Evolutionary conservation across 1,139 yeast genomes (phyloP), one percentile per base, ranked within the genome.

Genomic region (Geotrichum klebahnii): DNA sequence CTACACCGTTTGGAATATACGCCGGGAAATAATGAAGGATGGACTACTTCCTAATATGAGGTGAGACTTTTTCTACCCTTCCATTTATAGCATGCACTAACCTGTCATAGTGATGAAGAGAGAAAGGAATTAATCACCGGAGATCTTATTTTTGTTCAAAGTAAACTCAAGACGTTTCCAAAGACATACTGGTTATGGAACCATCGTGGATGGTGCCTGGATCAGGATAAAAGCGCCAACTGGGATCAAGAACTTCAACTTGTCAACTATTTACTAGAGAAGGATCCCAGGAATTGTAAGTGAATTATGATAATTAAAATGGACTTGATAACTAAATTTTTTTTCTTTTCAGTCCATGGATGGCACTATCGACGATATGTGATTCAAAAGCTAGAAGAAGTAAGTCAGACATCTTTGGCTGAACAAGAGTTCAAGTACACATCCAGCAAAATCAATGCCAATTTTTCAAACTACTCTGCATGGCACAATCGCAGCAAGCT

Each of bases 131-230:
- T 76, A 23, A 72, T 90, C 56, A 72, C 72, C 5, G 67, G 71
- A 2, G 98, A 92, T 59, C 71, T 92, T 46, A 61, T 69, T 33
- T 79, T 87, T 61, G 74, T 82, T 0, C 73, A 84, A 71, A 67
- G 68, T 0, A 76, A 81, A 57, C 69, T 92, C 60, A 78, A 78
- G 53, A 67, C 75, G 52, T 82, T 69, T 57, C 98, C 99, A 1
- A 92, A 92, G 65, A 86, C 90, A 34, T 92, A 92, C 65, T 90
- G 97, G 96, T 82, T 92, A 17, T 92, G 97, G 97, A 85, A 84
- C 61, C 97, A 92, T 65, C 75, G 99, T 29, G 70, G 78, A 19
- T 92, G 98, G 98, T 78, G 87, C 47, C 68, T 92, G 37, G 73
- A 76, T 49, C 71, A 74, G 53, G 71, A 80, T 44, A 80, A 83